Evolutionary conservation across 257 asterid species (phyloP).

Genomic region (Verbena officinalis): DNA sequence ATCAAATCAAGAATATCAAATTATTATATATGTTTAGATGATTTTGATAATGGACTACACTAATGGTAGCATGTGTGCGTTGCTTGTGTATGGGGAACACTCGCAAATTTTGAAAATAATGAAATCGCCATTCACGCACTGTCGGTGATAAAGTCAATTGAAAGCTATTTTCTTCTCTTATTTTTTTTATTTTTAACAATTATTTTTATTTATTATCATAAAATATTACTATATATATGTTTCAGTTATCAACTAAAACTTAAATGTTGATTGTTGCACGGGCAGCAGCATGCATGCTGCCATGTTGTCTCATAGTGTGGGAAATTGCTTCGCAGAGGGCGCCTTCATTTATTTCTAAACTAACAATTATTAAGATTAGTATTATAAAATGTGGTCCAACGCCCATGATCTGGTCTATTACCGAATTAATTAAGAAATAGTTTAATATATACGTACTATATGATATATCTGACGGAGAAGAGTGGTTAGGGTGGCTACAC

Average conservation of each 20-base stretch:
- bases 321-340: conserved; percentile 38
- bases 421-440: neutral
- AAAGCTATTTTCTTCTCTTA: neutral
- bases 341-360: conserved; percentile 23
- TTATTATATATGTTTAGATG: neutral
- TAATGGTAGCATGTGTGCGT: conserved; percentile 28
- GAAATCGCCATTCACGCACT: conserved; percentile 14
- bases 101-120: neutral
- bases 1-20: conserved; percentile 7
- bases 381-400: conserved; percentile 5
- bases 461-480: neutral
- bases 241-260: neutral
- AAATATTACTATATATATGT: neutral
- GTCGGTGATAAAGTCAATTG: conserved; percentile 39
- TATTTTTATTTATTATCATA: neutral
- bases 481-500: conserved; percentile 40
- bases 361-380: conserved; percentile 16
- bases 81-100: conserved; percentile 28
- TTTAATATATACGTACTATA: neutral
- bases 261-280: neutral
- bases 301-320: conserved; percentile 30
- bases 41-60: neutral
- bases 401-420: neutral
- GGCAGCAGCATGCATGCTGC: neutral
- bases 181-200: neutral